Evolutionary conservation across 805 yeast species (phyloP).

Genomic region (Pichia heedii): DNA sequence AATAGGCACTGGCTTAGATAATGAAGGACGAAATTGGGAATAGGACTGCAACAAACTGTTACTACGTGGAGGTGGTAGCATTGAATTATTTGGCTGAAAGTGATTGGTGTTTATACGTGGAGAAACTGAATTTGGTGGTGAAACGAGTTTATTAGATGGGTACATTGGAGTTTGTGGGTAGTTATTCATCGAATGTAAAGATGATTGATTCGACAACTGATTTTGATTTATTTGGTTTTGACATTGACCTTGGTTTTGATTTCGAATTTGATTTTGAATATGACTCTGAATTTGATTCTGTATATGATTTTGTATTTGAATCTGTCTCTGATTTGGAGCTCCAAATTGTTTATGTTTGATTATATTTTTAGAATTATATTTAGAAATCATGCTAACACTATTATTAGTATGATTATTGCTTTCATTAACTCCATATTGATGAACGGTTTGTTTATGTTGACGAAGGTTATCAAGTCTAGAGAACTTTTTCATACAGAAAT

Average conservation of each 20-base stretch:
- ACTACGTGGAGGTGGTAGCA: conserved; percentile 26
- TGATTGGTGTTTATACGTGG: conserved; percentile 2
- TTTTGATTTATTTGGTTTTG: too few species aligned
- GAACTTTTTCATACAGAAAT: conserved; percentile 69
- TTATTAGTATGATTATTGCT: neutral
- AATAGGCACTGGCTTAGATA: conserved; percentile 24
- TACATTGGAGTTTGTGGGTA: conserved; percentile 2
- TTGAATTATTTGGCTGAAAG: conserved; percentile 9
- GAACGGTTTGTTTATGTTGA: conserved; percentile 86
- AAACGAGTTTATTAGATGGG: neutral
- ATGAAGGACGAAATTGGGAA: too few species aligned
- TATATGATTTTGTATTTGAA: too few species aligned
- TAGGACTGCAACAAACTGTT: conserved; percentile 11
- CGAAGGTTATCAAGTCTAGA: conserved; percentile 80
- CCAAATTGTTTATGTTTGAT: neutral
- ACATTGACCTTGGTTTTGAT: too few species aligned
- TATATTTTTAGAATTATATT: neutral
- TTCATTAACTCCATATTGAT: conserved; percentile 37
- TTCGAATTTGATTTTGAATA: too few species aligned
- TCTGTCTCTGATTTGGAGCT: too few species aligned
- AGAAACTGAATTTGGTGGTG: conserved; percentile 8
- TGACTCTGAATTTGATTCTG: too few species aligned
- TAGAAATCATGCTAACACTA: neutral
- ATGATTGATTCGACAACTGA: too few species aligned
- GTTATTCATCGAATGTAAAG: too few species aligned